Evolutionary conservation across 2,329 filamentous ascomycete species (phyloP).

Genomic region (Colletotrichum australisinense): DNA sequence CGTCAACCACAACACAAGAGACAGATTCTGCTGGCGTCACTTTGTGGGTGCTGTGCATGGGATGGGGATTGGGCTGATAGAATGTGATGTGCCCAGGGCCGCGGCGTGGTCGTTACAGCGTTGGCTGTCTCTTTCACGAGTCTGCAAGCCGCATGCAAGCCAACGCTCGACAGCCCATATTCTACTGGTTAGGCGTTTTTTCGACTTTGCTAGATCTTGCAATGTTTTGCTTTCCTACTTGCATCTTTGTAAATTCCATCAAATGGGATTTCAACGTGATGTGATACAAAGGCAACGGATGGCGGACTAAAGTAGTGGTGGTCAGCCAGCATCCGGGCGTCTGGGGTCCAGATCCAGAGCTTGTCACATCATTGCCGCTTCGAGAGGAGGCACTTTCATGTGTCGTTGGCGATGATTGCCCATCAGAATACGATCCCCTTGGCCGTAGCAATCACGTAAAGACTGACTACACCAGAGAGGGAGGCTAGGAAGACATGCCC

Average conservation of each 20-base stretch:
- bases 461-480: not conserved
- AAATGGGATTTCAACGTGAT: not conserved
- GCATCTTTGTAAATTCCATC: not conserved
- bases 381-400: not conserved
- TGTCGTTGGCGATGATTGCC: constrained; percentile 4
- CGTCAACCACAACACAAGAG: not conserved
- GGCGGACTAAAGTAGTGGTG: not conserved
- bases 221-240: not conserved
- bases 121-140: not conserved
- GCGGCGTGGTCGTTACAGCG: not conserved
- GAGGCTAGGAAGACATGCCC: not conserved
- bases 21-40: not conserved
- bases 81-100: not conserved
- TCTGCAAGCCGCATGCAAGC: not conserved
- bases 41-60: not conserved
- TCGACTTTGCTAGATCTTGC: not conserved
- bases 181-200: constrained; percentile 13
- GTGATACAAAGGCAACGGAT: constrained; percentile 11
- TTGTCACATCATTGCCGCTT: constrained; percentile 10
- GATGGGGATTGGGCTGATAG: not conserved
- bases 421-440: not conserved
- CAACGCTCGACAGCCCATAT: not conserved
- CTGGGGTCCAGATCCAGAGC: not conserved
- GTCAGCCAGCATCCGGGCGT: constrained; percentile 12
- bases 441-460: not conserved